Evolutionary conservation across 2,329 filamentous ascomycete genomes (phyloP), one percentile per base, ranked within the genome.

Genomic region (Talaromyces albobiverticillius): DNA sequence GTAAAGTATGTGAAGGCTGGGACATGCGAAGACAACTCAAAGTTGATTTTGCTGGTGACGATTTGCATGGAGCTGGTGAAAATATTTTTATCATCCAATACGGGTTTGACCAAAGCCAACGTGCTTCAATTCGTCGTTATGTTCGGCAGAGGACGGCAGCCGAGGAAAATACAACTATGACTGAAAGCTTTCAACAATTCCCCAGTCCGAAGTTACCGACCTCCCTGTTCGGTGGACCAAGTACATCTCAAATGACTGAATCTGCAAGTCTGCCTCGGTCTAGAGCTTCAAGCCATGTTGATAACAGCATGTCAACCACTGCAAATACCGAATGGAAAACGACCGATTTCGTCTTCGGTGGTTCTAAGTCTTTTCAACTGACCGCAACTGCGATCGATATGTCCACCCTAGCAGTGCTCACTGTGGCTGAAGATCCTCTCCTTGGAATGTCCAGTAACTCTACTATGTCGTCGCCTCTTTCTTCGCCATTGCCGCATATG

Each of bases 1-100:
- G 86, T 20, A 86, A 85, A 63, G 77, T 84, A 1, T 97, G 89
- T 64, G 76, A 88, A 55, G 88, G 88, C 2, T 97, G 94, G 93
- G 89, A 97, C 64, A 97, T 97, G 92, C 85, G 85, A 51, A 83
- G 91, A 57, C 85, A 78, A 58, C 76, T 97, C 2, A 87, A 94
- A 63, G 90, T 96, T 2, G 94, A 99, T 66, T 97, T 96, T 71
- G 88, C 88, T 38, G 85, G 83, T 18, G 89, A 92, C 60, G 88
- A 94, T 71, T 82, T 83, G n/a, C 77, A 83, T 52, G 83, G 85
- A 46, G 86, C 85, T 23, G 91, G 91, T 18, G 93, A 96, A 70
- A 81, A 79, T 14, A 76, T 95, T 36, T 78, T 95, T 23, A 80
- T 95, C 2, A 79, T 96, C 45, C 79, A 84, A 31, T 88, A 87